These are phyloP conservation scores for Bonnemaisonia californica DNA, from an alignment of 31 red algal genomes.

Conservation along the genomic window DNA sequence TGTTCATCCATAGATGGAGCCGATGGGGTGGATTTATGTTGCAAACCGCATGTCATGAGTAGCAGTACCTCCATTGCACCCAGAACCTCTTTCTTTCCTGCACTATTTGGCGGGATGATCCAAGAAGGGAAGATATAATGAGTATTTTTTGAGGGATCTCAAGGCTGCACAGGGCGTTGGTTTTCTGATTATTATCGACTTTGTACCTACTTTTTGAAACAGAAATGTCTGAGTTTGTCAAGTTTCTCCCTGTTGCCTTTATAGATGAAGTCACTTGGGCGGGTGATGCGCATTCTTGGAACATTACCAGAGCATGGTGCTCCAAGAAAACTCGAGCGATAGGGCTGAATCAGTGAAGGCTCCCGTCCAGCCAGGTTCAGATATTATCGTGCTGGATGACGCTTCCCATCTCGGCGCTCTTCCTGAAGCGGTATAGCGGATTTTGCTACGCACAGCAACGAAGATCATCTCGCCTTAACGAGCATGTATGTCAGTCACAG, in stretches of 20 bases:
- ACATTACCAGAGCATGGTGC: too few relatives aligned
- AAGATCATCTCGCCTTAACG: too few relatives aligned
- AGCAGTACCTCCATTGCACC: constrained; percentile 42
- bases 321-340: too few relatives aligned
- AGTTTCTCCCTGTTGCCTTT: not conserved
- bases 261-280: not conserved
- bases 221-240: constrained; percentile 23
- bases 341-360: too few relatives aligned
- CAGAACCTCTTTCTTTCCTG: constrained; percentile 58
- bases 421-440: too few relatives aligned
- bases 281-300: not conserved
- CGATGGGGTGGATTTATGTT: constrained; percentile 68
- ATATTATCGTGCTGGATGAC: constrained; percentile 56
- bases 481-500: too few relatives aligned
- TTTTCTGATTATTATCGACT: constrained; percentile 52
- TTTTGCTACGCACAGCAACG: too few relatives aligned
- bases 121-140: constrained; percentile 47
- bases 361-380: too few relatives aligned
- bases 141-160: constrained; percentile 51
- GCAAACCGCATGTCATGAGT: constrained; percentile 66
- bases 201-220: constrained; percentile 55
- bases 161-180: constrained; percentile 43
- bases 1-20: constrained; percentile 67
- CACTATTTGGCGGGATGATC: constrained; percentile 77
- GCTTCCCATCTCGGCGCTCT: constrained; percentile 67